These are phyloP conservation scores for Colletotrichum shisoi DNA, from an alignment of 2,329 filamentous ascomycete species.

Conservation along the genomic window DNA sequence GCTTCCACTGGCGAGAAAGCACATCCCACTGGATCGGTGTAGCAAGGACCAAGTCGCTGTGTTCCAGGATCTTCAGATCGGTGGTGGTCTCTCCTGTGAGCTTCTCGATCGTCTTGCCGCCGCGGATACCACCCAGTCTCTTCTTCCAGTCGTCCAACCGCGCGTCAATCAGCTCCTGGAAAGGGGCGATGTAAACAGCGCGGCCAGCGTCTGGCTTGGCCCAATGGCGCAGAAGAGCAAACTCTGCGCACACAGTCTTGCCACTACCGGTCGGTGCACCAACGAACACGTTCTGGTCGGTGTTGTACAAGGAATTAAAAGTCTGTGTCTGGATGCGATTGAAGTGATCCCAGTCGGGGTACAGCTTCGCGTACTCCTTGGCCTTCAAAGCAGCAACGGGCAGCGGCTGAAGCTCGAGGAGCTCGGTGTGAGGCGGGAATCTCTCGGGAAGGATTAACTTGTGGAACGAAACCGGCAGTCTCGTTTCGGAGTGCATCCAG, in stretches of 20 bases:
- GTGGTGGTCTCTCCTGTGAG: slow-evolving; percentile 91
- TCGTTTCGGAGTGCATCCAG: slow-evolving; percentile 98
- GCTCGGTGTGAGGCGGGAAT: slow-evolving; percentile 90
- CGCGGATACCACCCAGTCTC: slow-evolving; percentile 73
- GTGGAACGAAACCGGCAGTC: slow-evolving; percentile 90
- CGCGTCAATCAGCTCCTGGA: slow-evolving; percentile 89
- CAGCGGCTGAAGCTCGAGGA: slow-evolving; percentile 89
- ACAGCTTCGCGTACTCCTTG: slow-evolving; percentile 81
- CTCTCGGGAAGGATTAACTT: slow-evolving; percentile 94
- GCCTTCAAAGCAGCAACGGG: slow-evolving; percentile 88
- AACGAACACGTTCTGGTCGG: slow-evolving; percentile 92
- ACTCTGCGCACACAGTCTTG: slow-evolving; percentile 96
- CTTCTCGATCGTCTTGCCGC: slow-evolving; percentile 90
- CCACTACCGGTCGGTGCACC: slow-evolving; percentile 93
- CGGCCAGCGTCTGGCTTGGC: slow-evolving; percentile 71
- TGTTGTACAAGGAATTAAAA: slow-evolving; percentile 90
- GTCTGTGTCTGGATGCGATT: slow-evolving; percentile 98
- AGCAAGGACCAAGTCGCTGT: slow-evolving; percentile 87
- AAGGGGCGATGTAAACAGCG: slow-evolving; percentile 92
- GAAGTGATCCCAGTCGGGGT: slow-evolving; percentile 85
- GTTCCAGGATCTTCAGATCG: slow-evolving; percentile 87
- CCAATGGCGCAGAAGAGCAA: slow-evolving; percentile 91
- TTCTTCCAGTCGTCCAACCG: slow-evolving; percentile 85
- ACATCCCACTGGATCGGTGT: slow-evolving; percentile 97
- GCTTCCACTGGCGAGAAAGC: slow-evolving; percentile 93